Base-by-base conservation (phyloP, 2,329 filamentous ascomycete genomes). In the Monosporascus sp. region DNA sequence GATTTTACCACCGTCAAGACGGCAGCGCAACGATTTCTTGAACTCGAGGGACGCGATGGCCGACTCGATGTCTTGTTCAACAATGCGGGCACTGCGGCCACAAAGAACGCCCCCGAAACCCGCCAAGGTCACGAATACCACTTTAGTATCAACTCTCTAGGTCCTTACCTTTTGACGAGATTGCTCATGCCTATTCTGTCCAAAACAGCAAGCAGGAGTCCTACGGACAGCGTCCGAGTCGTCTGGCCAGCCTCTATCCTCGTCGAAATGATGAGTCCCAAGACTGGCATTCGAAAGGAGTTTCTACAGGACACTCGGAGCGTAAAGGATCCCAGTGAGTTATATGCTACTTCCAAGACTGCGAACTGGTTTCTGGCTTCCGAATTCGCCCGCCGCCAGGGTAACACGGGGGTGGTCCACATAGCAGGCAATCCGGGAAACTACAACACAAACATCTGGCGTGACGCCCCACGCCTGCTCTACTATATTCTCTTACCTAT, bases 11-110 rank as follows among this genome's bases (percentile, higher is more conserved):
- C 52, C 11, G 53, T 63, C 39, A 54, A 52, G 50, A 20, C 37
- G 4, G 60, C 58, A 2, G 56, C 54, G 1, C 49, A 49, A 4
- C 37, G 55, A 14, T 58, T 63, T 18, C 38, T 59, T 2, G 45
- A 58, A 0, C 48, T 51, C 2, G 54, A 60, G 27, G 57, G 52
- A 6, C 48, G 51, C 2, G 54, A 60, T 24, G 57, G 52, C 4
- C 47, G 57, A 25, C 57, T 64, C 9, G 55, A 65, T n/a, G 35
- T 57, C 11, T 43, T 65, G 36, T 61, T 62, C 51, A 62, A 62
- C 51, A 64, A 63, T 17, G 60, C 58, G 9, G 63, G 58, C 31
- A 60, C 55, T 2, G 60, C 60, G n/a, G 53, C 55, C 22, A 37
- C 50, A 25, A 59, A 56, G 7, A 50, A 63, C n/a, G 58, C 57